Percentiles rank a stretch among this genome's conserved stretches.
Evolutionary conservation across 345 rosid species (phyloP).

Genomic region (Citrus hindsii): DNA sequence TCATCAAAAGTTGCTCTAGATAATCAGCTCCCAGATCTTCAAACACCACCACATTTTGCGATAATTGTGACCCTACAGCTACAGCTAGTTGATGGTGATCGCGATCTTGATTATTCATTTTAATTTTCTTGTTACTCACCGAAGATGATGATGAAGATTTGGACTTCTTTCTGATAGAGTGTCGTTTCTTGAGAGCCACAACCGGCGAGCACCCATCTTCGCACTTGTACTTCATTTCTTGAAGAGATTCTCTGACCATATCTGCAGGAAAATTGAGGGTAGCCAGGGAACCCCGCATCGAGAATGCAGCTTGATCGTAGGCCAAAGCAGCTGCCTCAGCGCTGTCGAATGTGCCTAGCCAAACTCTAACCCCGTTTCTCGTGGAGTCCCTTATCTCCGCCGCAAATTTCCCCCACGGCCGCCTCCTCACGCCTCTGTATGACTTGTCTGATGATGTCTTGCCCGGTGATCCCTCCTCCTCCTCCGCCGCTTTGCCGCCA

Average conservation of each 20-base stretch:
- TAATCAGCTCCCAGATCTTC: slow-evolving; percentile 74
- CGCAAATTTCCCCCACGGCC: slow-evolving; percentile 80
- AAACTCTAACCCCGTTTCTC: slow-evolving; percentile 57
- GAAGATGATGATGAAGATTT: neutral
- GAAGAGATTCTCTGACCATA: slow-evolving; percentile 48
- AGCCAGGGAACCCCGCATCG: slow-evolving; percentile 50
- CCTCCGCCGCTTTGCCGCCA: no score
- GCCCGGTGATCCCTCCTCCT: neutral
- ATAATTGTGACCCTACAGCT: slow-evolving; percentile 5
- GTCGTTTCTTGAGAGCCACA: slow-evolving; percentile 52
- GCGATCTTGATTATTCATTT: slow-evolving; percentile 13
- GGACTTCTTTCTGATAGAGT: slow-evolving; percentile 42
- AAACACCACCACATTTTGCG: slow-evolving; percentile 42
- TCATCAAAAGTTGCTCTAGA: slow-evolving; percentile 56
- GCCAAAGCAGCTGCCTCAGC: slow-evolving; percentile 77
- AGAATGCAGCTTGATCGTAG: slow-evolving; percentile 75
- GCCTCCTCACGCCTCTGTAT: slow-evolving; percentile 61
- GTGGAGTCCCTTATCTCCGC: slow-evolving; percentile 81
- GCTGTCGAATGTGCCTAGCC: slow-evolving; percentile 73
- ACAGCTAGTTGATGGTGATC: neutral
- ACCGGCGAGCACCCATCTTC: slow-evolving; percentile 65
- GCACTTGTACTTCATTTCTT: slow-evolving; percentile 40
- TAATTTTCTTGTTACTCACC: slow-evolving; percentile 19
- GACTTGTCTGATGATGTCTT: slow-evolving; percentile 19
- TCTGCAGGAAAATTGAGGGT: slow-evolving; percentile 61